These are phyloP conservation scores for Cydonia oblonga DNA, from an alignment of 331 rosid genomes.

Conservation along the genomic window DNA sequence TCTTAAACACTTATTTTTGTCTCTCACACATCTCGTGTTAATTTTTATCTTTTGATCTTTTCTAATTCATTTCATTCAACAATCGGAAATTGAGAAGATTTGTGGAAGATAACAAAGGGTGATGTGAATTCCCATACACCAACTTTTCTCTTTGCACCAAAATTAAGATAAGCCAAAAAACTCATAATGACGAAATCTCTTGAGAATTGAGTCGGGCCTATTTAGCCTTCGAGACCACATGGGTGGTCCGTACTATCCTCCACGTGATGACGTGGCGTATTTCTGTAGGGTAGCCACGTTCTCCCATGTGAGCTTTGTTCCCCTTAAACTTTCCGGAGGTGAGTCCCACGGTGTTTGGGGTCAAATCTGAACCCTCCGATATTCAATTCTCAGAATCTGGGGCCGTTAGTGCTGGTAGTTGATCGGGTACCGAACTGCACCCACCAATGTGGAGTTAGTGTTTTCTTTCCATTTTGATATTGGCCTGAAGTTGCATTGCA, in stretches of 20 bases:
- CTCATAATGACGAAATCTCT: neutral
- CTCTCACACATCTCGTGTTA: no score
- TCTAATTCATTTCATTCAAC: no score
- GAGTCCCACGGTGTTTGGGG: constrained; percentile 14
- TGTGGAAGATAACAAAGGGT: no score
- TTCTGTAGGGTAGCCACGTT: constrained; percentile 30
- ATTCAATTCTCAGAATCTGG: neutral
- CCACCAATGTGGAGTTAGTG: neutral
- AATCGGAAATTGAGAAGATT: no score
- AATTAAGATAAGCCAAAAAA: neutral
- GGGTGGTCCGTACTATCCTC: constrained; percentile 57
- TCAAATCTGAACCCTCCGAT: constrained; percentile 12
- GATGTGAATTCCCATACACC: no score
- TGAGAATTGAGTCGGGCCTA: neutral
- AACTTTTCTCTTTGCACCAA: no score
- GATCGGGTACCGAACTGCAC: neutral
- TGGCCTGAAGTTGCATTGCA: no score
- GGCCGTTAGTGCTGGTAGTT: neutral
- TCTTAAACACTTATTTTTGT: accelerated
- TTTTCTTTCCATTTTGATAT: no score
- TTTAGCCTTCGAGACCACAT: constrained; percentile 22
- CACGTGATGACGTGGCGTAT: constrained; percentile 30
- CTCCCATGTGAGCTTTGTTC: constrained; percentile 55
- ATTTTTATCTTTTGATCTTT: no score
- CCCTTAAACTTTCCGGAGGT: constrained; percentile 9